These are phyloP conservation scores for Pseudomonodictys pantanalensis DNA, from an alignment of 495 filamentous ascomycete species.

Conservation along the genomic window DNA sequence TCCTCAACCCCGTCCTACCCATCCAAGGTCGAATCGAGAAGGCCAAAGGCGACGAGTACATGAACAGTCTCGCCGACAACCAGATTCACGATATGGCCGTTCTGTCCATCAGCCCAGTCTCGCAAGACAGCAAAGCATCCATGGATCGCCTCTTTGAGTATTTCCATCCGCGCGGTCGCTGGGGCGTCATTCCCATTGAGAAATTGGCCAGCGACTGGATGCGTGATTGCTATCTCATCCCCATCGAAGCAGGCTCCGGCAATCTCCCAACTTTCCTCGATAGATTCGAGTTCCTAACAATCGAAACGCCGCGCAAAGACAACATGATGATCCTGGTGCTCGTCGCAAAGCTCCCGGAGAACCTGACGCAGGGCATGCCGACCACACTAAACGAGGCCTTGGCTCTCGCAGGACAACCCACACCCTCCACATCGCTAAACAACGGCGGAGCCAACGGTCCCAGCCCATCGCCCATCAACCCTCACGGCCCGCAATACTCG, in stretches of 20 bases:
- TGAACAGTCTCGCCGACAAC: constrained; percentile 75
- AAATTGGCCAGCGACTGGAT: constrained; percentile 53
- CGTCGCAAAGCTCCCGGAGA: constrained; percentile 58
- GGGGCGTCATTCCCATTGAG: constrained; percentile 68
- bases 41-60: constrained; percentile 78
- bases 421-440: constrained; percentile 1
- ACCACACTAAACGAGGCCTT: constrained; percentile 22
- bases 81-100: constrained; percentile 69
- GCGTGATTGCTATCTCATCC: constrained; percentile 45
- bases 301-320: constrained; percentile 61
- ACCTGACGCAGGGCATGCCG: constrained; percentile 46
- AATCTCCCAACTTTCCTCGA: constrained; percentile 63
- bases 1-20: constrained; percentile 65
- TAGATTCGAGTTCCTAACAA: constrained; percentile 67
- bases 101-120: constrained; percentile 50
- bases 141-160: constrained; percentile 76
- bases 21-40: constrained; percentile 83
- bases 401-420: neutral
- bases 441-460: constrained; percentile 11
- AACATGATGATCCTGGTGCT: constrained; percentile 74
- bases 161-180: constrained; percentile 70
- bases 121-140: constrained; percentile 48
- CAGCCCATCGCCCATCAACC: constrained; percentile 10
- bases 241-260: constrained; percentile 37
- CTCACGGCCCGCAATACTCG: constrained; percentile 18